phyloP scores from a whole-genome alignment of 1,284 basidiomycete species.

The Cutaneotrichosporon sp. region DNA sequence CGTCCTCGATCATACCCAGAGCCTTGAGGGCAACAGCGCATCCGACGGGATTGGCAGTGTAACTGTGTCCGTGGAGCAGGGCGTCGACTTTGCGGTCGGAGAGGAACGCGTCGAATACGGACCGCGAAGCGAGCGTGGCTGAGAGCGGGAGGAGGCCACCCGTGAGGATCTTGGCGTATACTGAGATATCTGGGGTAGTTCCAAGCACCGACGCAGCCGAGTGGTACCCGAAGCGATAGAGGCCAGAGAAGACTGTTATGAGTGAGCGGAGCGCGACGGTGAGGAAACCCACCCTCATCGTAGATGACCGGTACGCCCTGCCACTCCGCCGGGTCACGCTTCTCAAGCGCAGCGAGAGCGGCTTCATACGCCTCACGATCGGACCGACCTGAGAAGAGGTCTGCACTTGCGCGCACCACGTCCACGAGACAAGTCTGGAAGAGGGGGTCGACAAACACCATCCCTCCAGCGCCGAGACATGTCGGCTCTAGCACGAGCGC shows the following conservation, averaged over 20 bases:
- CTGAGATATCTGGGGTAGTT: slow-evolving; percentile 77
- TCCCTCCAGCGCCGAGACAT: slow-evolving; percentile 92
- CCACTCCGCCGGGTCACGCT: slow-evolving; percentile 48
- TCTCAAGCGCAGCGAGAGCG: neutral
- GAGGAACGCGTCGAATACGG: slow-evolving; percentile 77
- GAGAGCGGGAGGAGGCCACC: slow-evolving; percentile 88
- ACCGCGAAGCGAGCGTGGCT: slow-evolving; percentile 74
- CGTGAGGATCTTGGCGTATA: slow-evolving; percentile 91
- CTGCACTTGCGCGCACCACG: slow-evolving; percentile 63
- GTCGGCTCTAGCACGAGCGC: slow-evolving; percentile 89
- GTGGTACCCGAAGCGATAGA: slow-evolving; percentile 78
- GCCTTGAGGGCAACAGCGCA: slow-evolving; percentile 87
- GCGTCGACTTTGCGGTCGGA: slow-evolving; percentile 75
- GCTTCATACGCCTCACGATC: neutral
- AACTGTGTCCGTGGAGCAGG: slow-evolving; percentile 90
- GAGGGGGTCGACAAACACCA: slow-evolving; percentile 96
- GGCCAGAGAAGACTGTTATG: slow-evolving; percentile 74
- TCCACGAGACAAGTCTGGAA: slow-evolving; percentile 89
- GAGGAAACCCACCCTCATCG: slow-evolving; percentile 64
- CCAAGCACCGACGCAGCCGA: slow-evolving; percentile 68
- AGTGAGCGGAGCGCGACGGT: neutral
- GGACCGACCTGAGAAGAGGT: slow-evolving; percentile 51
- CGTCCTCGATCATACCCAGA: slow-evolving; percentile 63
- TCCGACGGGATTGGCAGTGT: slow-evolving; percentile 87
- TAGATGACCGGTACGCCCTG: slow-evolving; percentile 85